Percentiles rank a stretch among this genome's conserved stretches.
Evolutionary conservation across 345 rosid genomes (phyloP).

Genomic region (Melastoma malabathricum): DNA sequence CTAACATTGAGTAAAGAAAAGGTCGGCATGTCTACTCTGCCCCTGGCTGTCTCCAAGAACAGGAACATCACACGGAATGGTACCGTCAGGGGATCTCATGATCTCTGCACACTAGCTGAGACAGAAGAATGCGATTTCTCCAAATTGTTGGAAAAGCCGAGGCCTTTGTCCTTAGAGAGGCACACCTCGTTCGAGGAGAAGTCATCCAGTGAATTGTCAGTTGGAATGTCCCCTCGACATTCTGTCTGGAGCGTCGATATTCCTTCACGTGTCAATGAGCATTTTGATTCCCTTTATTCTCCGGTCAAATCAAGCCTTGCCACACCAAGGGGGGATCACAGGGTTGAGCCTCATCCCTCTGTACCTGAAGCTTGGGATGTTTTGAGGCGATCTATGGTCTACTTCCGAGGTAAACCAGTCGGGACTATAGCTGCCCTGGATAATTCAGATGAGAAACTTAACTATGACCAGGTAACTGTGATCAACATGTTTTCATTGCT

Average conservation of each 20-base stretch:
- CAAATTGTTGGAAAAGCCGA: slow-evolving; percentile 55
- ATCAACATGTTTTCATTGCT: background rate
- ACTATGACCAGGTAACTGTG: slow-evolving; percentile 76
- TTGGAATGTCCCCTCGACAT: slow-evolving; percentile 32
- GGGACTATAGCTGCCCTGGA: slow-evolving; percentile 90
- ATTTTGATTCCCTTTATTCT: slow-evolving; percentile 25
- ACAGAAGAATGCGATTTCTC: slow-evolving; percentile 51
- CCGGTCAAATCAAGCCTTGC: slow-evolving; percentile 53
- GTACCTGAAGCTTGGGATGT: slow-evolving; percentile 85
- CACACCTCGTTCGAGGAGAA: slow-evolving; percentile 61
- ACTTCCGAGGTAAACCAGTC: slow-evolving; percentile 79
- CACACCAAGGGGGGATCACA: slow-evolving; percentile 40
- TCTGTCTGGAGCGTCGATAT: slow-evolving; percentile 20
- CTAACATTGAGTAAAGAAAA: background rate
- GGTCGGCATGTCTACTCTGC: slow-evolving; percentile 22
- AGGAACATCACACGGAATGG: slow-evolving; percentile 28
- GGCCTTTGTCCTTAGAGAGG: slow-evolving; percentile 60
- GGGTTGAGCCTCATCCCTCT: slow-evolving; percentile 49
- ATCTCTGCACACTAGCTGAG: slow-evolving; percentile 17
- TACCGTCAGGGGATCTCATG: slow-evolving; percentile 16
- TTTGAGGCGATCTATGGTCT: slow-evolving; percentile 52
- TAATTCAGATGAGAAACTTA: slow-evolving; percentile 63
- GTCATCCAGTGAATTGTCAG: slow-evolving; percentile 35
- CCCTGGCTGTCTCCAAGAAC: slow-evolving; percentile 22
- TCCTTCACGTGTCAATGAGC: slow-evolving; percentile 19